These are phyloP conservation scores for Benincasa hispida DNA, from an alignment of 306 rosid species.

Conservation along the genomic window DNA sequence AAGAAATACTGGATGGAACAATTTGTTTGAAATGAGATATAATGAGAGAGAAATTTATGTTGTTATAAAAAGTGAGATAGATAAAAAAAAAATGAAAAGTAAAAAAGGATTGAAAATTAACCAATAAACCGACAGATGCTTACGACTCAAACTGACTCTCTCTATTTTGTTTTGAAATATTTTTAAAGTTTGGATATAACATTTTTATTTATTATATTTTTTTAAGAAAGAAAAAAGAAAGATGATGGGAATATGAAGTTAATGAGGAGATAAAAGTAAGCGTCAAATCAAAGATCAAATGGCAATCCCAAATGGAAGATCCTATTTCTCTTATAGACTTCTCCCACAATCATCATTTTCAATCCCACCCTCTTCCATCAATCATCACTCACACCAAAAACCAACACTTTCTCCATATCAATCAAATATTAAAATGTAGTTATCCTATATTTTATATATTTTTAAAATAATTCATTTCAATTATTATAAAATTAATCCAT, in stretches of 20 bases:
- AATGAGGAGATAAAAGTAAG: background rate
- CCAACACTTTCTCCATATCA: too few species aligned
- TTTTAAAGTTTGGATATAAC: background rate
- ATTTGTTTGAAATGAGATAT: too few species aligned
- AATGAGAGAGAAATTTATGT: too few species aligned
- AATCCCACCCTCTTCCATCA: background rate
- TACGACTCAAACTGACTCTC: background rate
- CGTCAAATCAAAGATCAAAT: background rate
- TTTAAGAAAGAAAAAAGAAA: background rate
- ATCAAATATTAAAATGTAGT: too few species aligned
- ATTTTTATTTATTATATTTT: too few species aligned
- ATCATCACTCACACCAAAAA: background rate
- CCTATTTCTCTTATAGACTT: background rate
- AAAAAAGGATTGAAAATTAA: too few species aligned
- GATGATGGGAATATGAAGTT: background rate
- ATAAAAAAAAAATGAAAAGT: too few species aligned
- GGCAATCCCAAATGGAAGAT: slow-evolving; percentile 1
- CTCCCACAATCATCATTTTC: background rate
- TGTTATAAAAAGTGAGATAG: too few species aligned
- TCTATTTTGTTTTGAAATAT: background rate
- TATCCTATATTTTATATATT: too few species aligned
- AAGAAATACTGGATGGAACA: too few species aligned
- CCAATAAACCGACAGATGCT: background rate
- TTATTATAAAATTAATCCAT: too few species aligned
- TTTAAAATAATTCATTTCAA: too few species aligned